A percentile compares a stretch with the other conserved stretches of the same genome.
phyloP scores from a whole-genome alignment of 2,329 filamentous ascomycete genomes.

The Furcasterigmium furcatum region DNA sequence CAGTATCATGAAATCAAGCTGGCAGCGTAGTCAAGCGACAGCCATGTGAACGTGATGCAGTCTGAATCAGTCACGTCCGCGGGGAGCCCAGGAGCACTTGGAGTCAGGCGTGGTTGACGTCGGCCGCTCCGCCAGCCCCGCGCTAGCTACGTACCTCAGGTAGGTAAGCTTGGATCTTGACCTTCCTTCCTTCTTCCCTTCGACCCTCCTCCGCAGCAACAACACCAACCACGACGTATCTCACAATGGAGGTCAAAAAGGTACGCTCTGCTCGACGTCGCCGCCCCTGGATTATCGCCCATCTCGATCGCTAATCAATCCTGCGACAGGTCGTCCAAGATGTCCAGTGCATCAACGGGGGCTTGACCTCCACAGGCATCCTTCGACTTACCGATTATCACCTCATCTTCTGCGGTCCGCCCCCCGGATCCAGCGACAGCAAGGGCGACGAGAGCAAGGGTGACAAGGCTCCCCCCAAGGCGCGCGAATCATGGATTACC shows the following conservation, averaged over 20 bases:
- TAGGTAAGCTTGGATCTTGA: too few relatives aligned
- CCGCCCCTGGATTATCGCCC: neutral
- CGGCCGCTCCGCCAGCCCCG: too few relatives aligned
- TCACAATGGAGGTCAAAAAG: conserved; percentile 37
- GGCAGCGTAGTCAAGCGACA: too few relatives aligned
- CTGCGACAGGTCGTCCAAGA: conserved; percentile 47
- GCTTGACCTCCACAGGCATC: conserved; percentile 53
- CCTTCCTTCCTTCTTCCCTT: too few relatives aligned
- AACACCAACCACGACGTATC: too few relatives aligned
- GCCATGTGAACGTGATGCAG: too few relatives aligned
- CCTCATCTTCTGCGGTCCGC: conserved; percentile 48
- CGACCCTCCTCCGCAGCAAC: too few relatives aligned
- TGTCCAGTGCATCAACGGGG: conserved; percentile 58
- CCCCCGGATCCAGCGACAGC: conserved; percentile 22
- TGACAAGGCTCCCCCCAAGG: conserved; percentile 21
- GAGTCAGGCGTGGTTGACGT: too few relatives aligned
- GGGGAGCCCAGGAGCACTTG: too few relatives aligned
- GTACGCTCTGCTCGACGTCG: conserved; percentile 25
- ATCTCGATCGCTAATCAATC: neutral
- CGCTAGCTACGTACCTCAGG: too few relatives aligned
- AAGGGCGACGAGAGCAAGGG: neutral
- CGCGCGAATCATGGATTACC: conserved; percentile 82
- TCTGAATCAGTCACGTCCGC: too few relatives aligned
- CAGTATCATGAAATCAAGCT: too few relatives aligned
- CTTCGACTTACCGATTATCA: conserved; percentile 63